Conservation (phyloP, 768 basidiomycete species). For the Rhizopogon vinicolor region DNA sequence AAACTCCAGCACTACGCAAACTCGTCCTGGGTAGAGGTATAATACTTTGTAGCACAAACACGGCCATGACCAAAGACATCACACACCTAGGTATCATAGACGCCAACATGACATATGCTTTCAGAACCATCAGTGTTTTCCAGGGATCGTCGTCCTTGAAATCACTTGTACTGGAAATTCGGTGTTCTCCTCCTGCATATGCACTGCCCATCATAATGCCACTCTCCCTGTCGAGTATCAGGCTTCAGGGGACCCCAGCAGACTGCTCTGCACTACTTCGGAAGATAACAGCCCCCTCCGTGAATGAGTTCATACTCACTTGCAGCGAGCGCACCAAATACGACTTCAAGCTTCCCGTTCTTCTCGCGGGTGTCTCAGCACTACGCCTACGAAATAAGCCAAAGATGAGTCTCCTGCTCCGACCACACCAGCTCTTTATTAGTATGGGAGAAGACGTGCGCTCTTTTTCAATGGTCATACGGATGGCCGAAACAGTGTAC, state of each 20-base stretch:
- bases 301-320: neutral
- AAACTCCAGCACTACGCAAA: neutral
- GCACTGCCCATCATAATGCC: no score
- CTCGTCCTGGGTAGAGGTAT: neutral
- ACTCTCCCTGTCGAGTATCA: no score
- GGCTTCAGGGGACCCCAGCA: no score
- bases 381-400: neutral
- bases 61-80: neutral
- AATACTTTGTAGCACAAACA: neutral
- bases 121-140: no score
- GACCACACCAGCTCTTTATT: neutral
- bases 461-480: neutral
- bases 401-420: neutral
- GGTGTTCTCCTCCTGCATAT: no score
- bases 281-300: no score
- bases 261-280: no score
- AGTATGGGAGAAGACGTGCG: neutral
- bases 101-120: neutral
- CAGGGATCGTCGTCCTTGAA: no score
- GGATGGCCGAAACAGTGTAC: neutral
- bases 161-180: no score
- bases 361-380: neutral
- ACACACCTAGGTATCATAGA: neutral
- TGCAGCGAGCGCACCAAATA: no score
- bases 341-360: neutral